Evolutionary conservation across 139 green algal species (phyloP).

Genomic region (Yamagishiella unicocca): DNA sequence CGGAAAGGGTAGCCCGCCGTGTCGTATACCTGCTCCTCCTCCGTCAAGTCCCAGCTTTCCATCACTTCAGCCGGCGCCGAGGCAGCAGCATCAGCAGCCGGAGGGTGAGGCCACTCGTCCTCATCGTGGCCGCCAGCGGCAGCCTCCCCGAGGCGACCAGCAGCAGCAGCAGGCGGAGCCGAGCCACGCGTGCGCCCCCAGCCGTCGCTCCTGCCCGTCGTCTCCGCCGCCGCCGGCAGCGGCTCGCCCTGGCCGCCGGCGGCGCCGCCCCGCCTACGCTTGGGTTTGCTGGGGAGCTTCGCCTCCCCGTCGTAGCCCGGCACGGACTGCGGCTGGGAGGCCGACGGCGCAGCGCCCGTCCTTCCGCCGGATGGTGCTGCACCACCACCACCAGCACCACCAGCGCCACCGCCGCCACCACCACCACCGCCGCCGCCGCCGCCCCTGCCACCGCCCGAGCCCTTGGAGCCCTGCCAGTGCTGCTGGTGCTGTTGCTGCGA

Average conservation of each 20-base stretch:
- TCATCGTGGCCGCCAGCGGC: not conserved
- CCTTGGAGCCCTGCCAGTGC: not conserved
- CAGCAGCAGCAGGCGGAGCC: no score
- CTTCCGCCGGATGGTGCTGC: no score
- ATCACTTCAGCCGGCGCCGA: not conserved
- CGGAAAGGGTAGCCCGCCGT: not conserved
- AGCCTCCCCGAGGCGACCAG: not conserved
- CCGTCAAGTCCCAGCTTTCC: not conserved
- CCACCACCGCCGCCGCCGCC: not conserved
- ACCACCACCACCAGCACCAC: no score
- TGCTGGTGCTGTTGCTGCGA: constrained; percentile 3
- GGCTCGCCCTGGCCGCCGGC: not conserved
- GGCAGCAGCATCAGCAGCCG: not conserved
- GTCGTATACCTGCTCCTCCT: not conserved
- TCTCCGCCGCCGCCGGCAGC: not conserved
- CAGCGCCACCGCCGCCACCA: not conserved
- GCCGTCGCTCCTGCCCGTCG: not conserved
- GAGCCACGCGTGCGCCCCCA: not conserved
- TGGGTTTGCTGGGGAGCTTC: not conserved
- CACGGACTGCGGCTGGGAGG: no score
- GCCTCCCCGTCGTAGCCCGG: not conserved
- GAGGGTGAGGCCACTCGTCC: not conserved
- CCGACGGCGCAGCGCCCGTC: no score
- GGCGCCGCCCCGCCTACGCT: not conserved
- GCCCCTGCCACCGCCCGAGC: not conserved